A percentile compares a stretch with the other conserved stretches of the same genome.
These are phyloP conservation scores for Sphaerostilbella broomeana DNA, from an alignment of 2,329 filamentous ascomycete genomes.

Conservation along the genomic window DNA sequence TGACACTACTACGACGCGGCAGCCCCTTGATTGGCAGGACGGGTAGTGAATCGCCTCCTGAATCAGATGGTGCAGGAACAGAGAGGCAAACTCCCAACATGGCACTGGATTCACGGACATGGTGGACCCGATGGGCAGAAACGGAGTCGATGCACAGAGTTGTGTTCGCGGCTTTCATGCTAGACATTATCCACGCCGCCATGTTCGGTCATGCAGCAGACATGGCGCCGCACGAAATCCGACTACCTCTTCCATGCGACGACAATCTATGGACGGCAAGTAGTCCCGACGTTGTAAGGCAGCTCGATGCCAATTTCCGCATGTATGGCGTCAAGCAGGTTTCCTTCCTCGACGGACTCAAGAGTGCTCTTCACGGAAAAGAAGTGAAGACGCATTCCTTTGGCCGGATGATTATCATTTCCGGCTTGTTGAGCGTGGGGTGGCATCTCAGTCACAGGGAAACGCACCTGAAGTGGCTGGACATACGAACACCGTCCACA, in stretches of 20 bases:
- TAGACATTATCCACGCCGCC: slow-evolving; percentile 82
- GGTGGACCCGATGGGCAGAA: slow-evolving; percentile 85
- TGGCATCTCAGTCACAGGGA: slow-evolving; percentile 90
- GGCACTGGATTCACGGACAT: slow-evolving; percentile 39
- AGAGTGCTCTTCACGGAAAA: slow-evolving; percentile 74
- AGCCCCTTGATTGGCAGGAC: slow-evolving; percentile 78
- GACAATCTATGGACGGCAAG: slow-evolving; percentile 80
- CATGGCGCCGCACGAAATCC: slow-evolving; percentile 87
- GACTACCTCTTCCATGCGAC: slow-evolving; percentile 78
- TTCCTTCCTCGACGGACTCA: slow-evolving; percentile 78
- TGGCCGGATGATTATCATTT: slow-evolving; percentile 84
- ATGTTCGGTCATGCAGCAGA: slow-evolving; percentile 89
- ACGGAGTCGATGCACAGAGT: slow-evolving; percentile 81
- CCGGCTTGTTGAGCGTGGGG: slow-evolving; percentile 79
- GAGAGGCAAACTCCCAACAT: slow-evolving; percentile 33
- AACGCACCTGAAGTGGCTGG: slow-evolving; percentile 74
- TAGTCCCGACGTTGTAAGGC: slow-evolving; percentile 67
- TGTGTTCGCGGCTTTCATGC: slow-evolving; percentile 82
- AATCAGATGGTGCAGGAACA: slow-evolving; percentile 24
- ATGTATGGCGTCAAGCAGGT: slow-evolving; percentile 73
- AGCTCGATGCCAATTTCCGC: slow-evolving; percentile 68
- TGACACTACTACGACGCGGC: slow-evolving; percentile 78
- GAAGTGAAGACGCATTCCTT: slow-evolving; percentile 81
- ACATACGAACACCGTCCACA: slow-evolving; percentile 55
- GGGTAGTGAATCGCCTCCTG: slow-evolving; percentile 71